Evolutionary conservation across 768 basidiomycete genomes (phyloP), one percentile per base, ranked within the genome.

Genomic region (Leccinum subtestaceum): DNA sequence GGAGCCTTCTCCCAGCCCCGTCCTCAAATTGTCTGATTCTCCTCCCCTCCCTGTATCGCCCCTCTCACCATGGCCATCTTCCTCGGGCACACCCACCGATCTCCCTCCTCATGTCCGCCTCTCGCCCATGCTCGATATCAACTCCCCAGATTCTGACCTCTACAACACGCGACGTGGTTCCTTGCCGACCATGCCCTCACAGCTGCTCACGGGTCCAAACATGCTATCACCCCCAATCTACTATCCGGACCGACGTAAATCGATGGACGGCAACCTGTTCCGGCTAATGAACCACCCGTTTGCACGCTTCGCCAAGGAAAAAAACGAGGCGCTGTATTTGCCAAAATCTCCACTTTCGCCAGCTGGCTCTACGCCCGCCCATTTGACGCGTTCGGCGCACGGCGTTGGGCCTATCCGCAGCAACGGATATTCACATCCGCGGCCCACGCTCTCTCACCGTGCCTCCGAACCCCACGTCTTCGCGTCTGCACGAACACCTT

Each of bases 141-240:
- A 34, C 55, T 56, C 55, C 55, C 63, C 69, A 64, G 65, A 76
- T 66, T 57, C 67, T 62, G 69, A 75, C 66, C 57, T 74, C 63
- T 63, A 74, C 69, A 75, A 60, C 67, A 62, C 62, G 56, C 71
- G 85, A 57, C 81, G 86, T 34, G 82, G 84, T 17, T 87, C 85
- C 4, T 76, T 86, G 32, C 86, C 85, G 29, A 74, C 72, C 40
- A 70, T 73, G 64, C 65, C 70, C 32, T 71, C 70, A 52, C 65
- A 72, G 60, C 69, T 69, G 52, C 36, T 53, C 52, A 19, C 55
- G 12, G 62, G 57, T 2, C 58, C 65, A 56, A 63, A 65, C 76
- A 76, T 67, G 73, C 73, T 25, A 73, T 80, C 63, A 50, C 59
- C 75, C 66, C 61, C 70, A 58, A 25, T 67, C 63, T 32, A 73